Conservation (phyloP, 192 early-diverging fungal genomes). For the Powellomyces hirtus region DNA sequence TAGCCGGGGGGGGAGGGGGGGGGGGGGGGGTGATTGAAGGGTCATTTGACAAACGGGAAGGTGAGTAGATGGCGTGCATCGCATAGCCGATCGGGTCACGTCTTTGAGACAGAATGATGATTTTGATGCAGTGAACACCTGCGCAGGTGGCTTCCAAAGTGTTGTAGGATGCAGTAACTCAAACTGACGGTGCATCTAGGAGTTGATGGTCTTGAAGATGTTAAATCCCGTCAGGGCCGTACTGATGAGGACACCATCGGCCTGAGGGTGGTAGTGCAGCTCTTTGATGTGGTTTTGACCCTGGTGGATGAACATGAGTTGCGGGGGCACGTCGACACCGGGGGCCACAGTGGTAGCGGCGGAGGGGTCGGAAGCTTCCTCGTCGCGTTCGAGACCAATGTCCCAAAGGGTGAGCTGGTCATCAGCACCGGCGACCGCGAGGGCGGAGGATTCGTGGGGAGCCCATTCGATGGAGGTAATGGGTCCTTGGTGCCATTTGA, state of each 20-base stretch:
- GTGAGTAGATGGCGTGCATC: no score
- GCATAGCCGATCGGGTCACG: no score
- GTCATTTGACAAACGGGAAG: no score
- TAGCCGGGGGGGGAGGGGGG: no score
- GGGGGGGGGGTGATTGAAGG: no score
- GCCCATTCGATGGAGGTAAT: conserved; percentile 98
- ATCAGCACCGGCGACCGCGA: conserved; percentile 90
- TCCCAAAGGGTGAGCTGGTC: conserved; percentile 98
- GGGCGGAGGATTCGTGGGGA: conserved; percentile 84
- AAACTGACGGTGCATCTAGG: no score
- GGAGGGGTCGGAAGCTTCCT: conserved; percentile 65
- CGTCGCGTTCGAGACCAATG: conserved; percentile 92
- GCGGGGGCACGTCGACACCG: conserved; percentile 85
- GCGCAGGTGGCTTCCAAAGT: no score
- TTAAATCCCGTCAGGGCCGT: conserved; percentile 91
- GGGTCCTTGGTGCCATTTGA: conserved; percentile 89
- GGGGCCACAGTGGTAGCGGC: conserved; percentile 53
- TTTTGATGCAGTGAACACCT: no score
- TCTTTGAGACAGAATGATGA: no score
- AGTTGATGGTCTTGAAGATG: conserved; percentile 95
- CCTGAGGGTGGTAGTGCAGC: conserved; percentile 94
- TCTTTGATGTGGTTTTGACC: conserved; percentile 95
- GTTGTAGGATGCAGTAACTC: no score
- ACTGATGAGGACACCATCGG: conserved; percentile 83
- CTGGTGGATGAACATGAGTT: conserved; percentile 81